A percentile compares a stretch with the other conserved stretches of the same genome.
Evolutionary conservation across 2,329 filamentous ascomycete species (phyloP).

Genomic region (Calonectria naviculata): DNA sequence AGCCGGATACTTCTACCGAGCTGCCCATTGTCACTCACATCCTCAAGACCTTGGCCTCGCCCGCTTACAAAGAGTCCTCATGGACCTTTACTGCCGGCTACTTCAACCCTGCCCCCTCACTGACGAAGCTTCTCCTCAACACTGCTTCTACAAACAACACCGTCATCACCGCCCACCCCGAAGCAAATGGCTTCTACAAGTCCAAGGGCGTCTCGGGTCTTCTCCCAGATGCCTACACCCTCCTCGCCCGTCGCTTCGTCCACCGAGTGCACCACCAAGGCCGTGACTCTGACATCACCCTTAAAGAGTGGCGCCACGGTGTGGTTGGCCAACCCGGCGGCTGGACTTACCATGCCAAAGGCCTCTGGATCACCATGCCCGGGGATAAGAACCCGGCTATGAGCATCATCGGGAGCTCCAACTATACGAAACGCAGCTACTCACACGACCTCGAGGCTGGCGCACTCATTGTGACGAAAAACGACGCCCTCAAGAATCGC

Average conservation of each 20-base stretch:
- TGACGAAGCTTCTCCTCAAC: conserved; percentile 82
- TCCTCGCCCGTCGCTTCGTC: conserved; percentile 86
- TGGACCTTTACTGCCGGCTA: conserved; percentile 99
- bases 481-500: conserved; percentile 76
- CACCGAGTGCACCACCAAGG: conserved; percentile 61
- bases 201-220: conserved; percentile 90
- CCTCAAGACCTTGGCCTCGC: conserved; percentile 73
- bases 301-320: conserved; percentile 91
- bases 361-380: conserved; percentile 86
- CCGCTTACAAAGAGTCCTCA: conserved; percentile 74
- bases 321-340: conserved; percentile 83
- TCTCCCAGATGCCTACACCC: conserved; percentile 90
- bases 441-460: conserved; percentile 92
- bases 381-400: conserved; percentile 75
- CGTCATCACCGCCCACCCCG: conserved; percentile 91
- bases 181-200: conserved; percentile 95
- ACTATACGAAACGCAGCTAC: conserved; percentile 96
- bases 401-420: conserved; percentile 89
- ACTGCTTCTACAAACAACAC: conserved; percentile 78
- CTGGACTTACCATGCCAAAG: conserved; percentile 99
- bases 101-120: conserved; percentile 92
- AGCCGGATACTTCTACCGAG: conserved; percentile 86
- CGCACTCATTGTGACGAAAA: conserved; percentile 83
- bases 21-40: conserved; percentile 83
- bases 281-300: conserved; percentile 67